phyloP scores from a whole-genome alignment of 208 protist species.

The Acanthamoeba pearcei region DNA sequence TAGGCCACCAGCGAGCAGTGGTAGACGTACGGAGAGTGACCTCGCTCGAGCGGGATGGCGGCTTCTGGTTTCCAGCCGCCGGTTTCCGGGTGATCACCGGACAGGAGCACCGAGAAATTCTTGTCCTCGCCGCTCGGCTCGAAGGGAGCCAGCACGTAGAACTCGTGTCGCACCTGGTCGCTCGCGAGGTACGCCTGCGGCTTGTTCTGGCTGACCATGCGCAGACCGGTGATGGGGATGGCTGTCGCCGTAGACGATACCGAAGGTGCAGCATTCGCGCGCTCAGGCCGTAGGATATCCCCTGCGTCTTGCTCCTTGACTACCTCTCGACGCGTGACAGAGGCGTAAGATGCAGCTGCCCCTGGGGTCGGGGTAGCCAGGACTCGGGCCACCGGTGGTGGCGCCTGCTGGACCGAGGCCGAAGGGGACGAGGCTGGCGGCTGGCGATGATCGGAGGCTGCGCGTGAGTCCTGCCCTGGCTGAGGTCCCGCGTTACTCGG shows the following conservation, averaged over 20 bases:
- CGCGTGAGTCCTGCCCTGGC: no score
- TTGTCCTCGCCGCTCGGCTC: not conserved
- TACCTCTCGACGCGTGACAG: no score
- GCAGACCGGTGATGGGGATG: not conserved
- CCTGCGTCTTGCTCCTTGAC: not conserved
- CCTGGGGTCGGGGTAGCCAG: no score
- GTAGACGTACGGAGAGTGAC: constrained; percentile 18
- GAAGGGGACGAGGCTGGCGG: no score
- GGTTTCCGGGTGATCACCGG: not conserved
- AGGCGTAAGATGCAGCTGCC: not conserved
- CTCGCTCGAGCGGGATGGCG: not conserved
- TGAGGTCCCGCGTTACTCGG: no score
- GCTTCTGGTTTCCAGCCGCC: not conserved
- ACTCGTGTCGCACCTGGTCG: not conserved
- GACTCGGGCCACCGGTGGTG: no score
- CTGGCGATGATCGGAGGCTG: no score
- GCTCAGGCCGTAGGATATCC: not conserved
- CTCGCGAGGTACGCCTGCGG: not conserved
- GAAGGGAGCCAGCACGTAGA: constrained; percentile 33
- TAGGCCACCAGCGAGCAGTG: not conserved
- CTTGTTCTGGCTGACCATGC: not conserved
- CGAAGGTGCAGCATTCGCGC: no score
- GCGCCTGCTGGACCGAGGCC: no score
- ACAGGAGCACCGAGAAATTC: not conserved
- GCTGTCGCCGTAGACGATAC: no score